Conservation (phyloP, 2,329 filamentous ascomycete species). For the Lasiodiplodia sp. region DNA sequence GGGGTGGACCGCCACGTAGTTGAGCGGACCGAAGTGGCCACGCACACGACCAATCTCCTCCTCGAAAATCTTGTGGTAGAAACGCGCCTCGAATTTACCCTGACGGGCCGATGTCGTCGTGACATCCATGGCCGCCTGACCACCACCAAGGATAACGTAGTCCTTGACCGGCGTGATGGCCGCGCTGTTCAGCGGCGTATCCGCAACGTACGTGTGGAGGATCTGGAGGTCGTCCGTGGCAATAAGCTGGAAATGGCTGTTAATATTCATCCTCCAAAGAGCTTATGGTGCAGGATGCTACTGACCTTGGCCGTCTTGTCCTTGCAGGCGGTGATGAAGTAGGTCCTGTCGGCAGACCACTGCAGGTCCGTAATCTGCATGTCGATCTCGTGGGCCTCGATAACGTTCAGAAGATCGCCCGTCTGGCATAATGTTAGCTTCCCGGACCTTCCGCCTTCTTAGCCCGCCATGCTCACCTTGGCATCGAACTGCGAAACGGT, state of each 20-base stretch:
- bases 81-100: slow-evolving; percentile 98
- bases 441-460: not conserved
- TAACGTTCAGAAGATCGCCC: slow-evolving; percentile 81
- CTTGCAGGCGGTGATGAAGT: slow-evolving; percentile 98
- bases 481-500: slow-evolving; percentile 89
- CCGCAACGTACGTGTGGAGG: slow-evolving; percentile 89
- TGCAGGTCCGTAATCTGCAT: slow-evolving; percentile 89
- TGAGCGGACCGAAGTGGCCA: slow-evolving; percentile 95
- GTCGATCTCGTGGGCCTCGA: slow-evolving; percentile 86
- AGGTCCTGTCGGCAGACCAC: slow-evolving; percentile 91
- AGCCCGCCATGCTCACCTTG: slow-evolving; percentile 65
- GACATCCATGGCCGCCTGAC: slow-evolving; percentile 98
- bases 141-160: slow-evolving; percentile 96
- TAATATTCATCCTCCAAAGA: slow-evolving; percentile 18
- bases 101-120: slow-evolving; percentile 92
- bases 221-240: slow-evolving; percentile 86
- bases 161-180: slow-evolving; percentile 95
- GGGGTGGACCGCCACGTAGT: slow-evolving; percentile 94
- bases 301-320: slow-evolving; percentile 93
- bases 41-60: slow-evolving; percentile 97
- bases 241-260: slow-evolving; percentile 66
- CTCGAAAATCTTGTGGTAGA: slow-evolving; percentile 99
- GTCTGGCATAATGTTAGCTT: slow-evolving; percentile 55
- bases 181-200: slow-evolving; percentile 96
- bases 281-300: slow-evolving; percentile 4